These are phyloP conservation scores for Ophiostoma perfectum DNA, from an alignment of 2,329 filamentous ascomycete genomes.

Conservation along the genomic window DNA sequence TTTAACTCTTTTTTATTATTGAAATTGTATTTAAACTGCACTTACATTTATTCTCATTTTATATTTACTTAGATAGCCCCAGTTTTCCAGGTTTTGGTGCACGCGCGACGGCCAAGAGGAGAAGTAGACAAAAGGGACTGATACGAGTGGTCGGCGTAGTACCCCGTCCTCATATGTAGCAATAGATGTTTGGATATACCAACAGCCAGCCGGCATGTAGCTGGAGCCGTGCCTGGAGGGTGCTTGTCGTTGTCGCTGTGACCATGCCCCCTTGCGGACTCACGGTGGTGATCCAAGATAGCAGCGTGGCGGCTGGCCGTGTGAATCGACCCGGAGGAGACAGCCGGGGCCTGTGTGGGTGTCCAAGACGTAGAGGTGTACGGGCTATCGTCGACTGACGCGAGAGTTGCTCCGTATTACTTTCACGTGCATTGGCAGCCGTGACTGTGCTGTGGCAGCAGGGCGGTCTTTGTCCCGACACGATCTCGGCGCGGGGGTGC, in stretches of 20 bases:
- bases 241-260: background rate
- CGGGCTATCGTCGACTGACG: background rate
- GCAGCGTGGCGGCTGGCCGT: background rate
- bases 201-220: background rate
- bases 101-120: background rate
- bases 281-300: background rate
- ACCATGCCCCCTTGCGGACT: too few species aligned
- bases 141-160: background rate
- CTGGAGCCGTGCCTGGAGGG: background rate
- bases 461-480: too few species aligned
- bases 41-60: background rate
- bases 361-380: background rate
- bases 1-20: background rate
- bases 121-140: constrained; percentile 5
- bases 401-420: background rate
- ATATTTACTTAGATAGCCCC: background rate
- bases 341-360: background rate
- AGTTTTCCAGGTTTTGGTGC: background rate
- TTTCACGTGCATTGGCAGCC: background rate
- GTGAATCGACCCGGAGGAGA: background rate
- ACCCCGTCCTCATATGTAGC: background rate
- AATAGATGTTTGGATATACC: background rate
- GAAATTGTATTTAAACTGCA: too few species aligned
- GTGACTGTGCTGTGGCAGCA: too few species aligned
- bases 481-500: too few species aligned